Conservation (phyloP, 1,284 basidiomycete species). For the Sporisorium reilianum region DNA sequence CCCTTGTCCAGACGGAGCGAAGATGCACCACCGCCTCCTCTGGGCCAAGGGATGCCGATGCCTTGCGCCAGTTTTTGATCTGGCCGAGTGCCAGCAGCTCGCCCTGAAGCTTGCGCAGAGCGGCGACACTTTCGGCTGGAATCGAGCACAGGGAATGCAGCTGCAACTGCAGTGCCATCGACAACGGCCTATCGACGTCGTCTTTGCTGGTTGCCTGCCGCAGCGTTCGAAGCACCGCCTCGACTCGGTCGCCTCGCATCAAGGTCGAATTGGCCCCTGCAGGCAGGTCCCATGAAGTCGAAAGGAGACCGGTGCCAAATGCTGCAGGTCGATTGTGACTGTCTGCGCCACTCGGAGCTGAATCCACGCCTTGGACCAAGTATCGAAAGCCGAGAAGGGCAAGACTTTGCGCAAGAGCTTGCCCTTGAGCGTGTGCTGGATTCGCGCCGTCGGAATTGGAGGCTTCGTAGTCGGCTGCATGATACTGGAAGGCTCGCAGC, state of each 20-base stretch:
- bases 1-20: slow-evolving; percentile 20
- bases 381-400: slow-evolving; percentile 88
- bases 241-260: slow-evolving; percentile 73
- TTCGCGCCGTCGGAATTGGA: slow-evolving; percentile 2
- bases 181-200: slow-evolving; percentile 28
- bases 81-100: slow-evolving; percentile 54
- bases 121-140: slow-evolving; percentile 37
- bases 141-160: slow-evolving; percentile 38
- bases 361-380: slow-evolving; percentile 75
- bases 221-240: slow-evolving; percentile 77
- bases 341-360: slow-evolving; percentile 4
- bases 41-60: slow-evolving; percentile 15
- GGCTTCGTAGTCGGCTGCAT: slow-evolving; percentile 82
- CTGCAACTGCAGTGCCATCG: slow-evolving; percentile 28
- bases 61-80: slow-evolving; percentile 40
- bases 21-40: slow-evolving; percentile 43
- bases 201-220: slow-evolving; percentile 72
- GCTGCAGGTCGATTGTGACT: slow-evolving; percentile 69
- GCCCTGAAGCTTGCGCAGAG: slow-evolving; percentile 27
- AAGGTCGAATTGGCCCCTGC: slow-evolving; percentile 10
- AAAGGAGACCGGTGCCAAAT: slow-evolving; percentile 88
- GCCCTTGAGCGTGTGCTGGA: background rate
- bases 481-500: slow-evolving; percentile 88
- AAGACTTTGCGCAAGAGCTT: slow-evolving; percentile 70
- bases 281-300: slow-evolving; percentile 84